Evolutionary conservation across 2,329 filamentous ascomycete genomes (phyloP), one percentile per base, ranked within the genome.

Genomic region (Hymenotorrendiella dingleyae): DNA sequence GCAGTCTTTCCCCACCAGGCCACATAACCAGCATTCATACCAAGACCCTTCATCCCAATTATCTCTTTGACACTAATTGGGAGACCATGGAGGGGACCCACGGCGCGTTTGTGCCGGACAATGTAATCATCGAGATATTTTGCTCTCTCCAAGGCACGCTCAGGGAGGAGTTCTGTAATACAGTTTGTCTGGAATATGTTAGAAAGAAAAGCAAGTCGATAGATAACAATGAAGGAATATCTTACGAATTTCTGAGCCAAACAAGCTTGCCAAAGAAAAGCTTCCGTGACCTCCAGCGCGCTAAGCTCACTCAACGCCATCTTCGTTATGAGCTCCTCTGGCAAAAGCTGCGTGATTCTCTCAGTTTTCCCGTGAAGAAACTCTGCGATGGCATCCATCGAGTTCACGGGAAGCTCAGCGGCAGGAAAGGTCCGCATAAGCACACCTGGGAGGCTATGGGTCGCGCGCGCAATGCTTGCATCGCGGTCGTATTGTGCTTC

Each of bases 51-150:
- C 48, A 76, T 66, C 3, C 64, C 65, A n/a, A 73, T 55, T 42
- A 74, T 74, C 59, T 77, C 63, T 43, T 83, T 79, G 26, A 81
- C 64, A 0, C 72, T 22, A 17, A 78, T 66, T 0, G 75, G 75
- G 1, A 79, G 62, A 2, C 80, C 80, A 60, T 84, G 79, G 6
- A 84, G 64, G 4, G 78, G 78, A 0, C 80, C 80, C 2, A 73
- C 50, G 0, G 70, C 60, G 48, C 64, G 59, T 65, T 34, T 22
- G 33, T 46, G 20, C 6, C 36, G 16, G 4, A 32, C 20, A 5
- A 50, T 28, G 10, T 46, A 48, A 21, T 52, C 47, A 20, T 54
- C 52, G 6, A 54, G 46, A 34, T 54, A 54, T 22, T 48, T 49
- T 6, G 51, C 53, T 37, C 53, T 36, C 4, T n/a, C 41, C 17